These are phyloP conservation scores for Diplodia corticola DNA, from an alignment of 2,329 filamentous ascomycete species.

Conservation along the genomic window DNA sequence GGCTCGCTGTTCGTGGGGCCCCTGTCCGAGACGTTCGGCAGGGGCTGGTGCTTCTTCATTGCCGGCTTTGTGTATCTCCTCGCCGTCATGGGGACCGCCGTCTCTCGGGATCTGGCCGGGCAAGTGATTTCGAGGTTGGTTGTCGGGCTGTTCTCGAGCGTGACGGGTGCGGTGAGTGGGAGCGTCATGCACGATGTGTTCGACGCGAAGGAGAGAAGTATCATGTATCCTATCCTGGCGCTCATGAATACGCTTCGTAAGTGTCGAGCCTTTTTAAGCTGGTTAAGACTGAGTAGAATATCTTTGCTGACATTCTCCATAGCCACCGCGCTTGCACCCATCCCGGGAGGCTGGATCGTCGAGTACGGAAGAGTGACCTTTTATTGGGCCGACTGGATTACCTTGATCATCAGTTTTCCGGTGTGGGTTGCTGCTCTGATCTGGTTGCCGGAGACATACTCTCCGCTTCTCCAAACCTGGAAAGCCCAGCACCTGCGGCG, in stretches of 20 bases:
- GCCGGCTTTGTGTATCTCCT: background rate
- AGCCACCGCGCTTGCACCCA: slow-evolving; percentile 27
- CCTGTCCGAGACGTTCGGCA: slow-evolving; percentile 18
- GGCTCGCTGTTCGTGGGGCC: slow-evolving; percentile 20
- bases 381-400: slow-evolving; percentile 45
- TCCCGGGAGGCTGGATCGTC: slow-evolving; percentile 27
- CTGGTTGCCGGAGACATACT: slow-evolving; percentile 53
- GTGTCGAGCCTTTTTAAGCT: background rate
- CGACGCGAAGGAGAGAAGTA: slow-evolving; percentile 28
- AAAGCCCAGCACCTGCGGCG: slow-evolving; percentile 33
- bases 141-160: slow-evolving; percentile 29
- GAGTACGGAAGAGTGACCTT: slow-evolving; percentile 27
- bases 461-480: slow-evolving; percentile 39
- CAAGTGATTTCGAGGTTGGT: slow-evolving; percentile 31
- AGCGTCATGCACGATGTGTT: slow-evolving; percentile 32
- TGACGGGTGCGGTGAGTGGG: slow-evolving; percentile 30
- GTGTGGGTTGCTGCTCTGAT: slow-evolving; percentile 27
- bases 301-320: background rate
- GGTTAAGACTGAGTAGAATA: no score
- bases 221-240: slow-evolving; percentile 29
- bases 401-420: slow-evolving; percentile 7
- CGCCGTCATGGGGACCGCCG: slow-evolving; percentile 2
- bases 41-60: slow-evolving; percentile 7
- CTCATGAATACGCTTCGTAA: slow-evolving; percentile 22
- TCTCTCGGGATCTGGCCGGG: slow-evolving; percentile 23